A percentile compares a stretch with the other conserved stretches of the same genome.
These are phyloP conservation scores for Saccharomycopsis synnaedendra DNA, from an alignment of 805 yeast genomes.

Conservation along the genomic window DNA sequence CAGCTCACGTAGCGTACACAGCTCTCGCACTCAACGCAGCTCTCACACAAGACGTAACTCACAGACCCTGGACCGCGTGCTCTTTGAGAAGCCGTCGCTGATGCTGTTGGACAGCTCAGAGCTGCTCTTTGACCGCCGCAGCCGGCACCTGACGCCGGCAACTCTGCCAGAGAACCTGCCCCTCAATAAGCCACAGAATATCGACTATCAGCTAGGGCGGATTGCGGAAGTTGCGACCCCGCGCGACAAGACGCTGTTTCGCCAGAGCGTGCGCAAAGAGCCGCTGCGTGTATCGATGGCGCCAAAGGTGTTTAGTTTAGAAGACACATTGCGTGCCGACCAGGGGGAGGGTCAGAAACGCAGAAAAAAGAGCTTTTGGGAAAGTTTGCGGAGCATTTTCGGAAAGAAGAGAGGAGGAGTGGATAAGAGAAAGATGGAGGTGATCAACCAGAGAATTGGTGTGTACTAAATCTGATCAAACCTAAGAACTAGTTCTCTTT, in stretches of 20 bases:
- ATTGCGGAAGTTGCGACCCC: slow-evolving; percentile 14
- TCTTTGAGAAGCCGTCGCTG: no score
- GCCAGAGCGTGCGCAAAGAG: not conserved
- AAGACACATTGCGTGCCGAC: slow-evolving; percentile 14
- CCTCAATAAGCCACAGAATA: not conserved
- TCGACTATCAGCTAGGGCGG: not conserved
- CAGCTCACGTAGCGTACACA: not conserved
- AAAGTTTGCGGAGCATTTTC: slow-evolving; percentile 6
- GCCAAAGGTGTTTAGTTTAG: slow-evolving; percentile 13
- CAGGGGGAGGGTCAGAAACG: not conserved
- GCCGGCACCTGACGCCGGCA: slow-evolving; percentile 1
- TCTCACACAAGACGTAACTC: no score
- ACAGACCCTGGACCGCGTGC: no score
- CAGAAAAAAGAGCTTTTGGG: slow-evolving; percentile 3
- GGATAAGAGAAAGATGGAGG: slow-evolving; percentile 12
- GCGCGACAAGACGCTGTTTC: not conserved
- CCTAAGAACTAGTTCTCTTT: not conserved
- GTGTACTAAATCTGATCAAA: slow-evolving; percentile 1
- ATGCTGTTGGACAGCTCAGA: no score
- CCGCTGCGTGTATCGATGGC: not conserved
- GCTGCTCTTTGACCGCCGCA: no score
- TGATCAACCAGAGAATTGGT: slow-evolving; percentile 13
- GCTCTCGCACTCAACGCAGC: no score
- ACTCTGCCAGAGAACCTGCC: slow-evolving; percentile 12
- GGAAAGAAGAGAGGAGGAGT: slow-evolving; percentile 3